Evolutionary conservation across 169 alveolate species (phyloP).

Genomic region (Eimeria zaria): DNA sequence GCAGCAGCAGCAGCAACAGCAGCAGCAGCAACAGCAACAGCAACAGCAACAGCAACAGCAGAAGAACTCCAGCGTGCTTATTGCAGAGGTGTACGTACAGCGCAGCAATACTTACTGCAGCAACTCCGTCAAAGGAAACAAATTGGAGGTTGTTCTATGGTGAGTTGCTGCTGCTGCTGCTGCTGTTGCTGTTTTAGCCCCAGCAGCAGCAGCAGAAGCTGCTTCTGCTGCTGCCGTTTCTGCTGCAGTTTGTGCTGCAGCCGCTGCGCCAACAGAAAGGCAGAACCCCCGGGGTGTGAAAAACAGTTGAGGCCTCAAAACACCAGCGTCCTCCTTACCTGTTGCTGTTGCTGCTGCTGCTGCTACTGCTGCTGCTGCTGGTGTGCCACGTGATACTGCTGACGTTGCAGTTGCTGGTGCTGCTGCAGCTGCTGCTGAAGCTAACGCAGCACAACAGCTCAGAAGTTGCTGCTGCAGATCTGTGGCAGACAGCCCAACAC

Average conservation of each 20-base stretch:
- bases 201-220: neutral
- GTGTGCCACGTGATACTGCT: neutral
- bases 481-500: neutral
- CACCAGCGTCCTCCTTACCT: neutral
- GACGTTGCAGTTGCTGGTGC: constrained; percentile 6
- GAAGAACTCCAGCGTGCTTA: neutral
- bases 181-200: constrained; percentile 16
- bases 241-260: neutral
- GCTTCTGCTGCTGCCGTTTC: constrained; percentile 4
- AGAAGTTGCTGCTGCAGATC: constrained; percentile 30
- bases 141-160: neutral
- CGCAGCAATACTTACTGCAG: constrained; percentile 34
- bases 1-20: constrained; percentile 52
- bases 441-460: neutral
- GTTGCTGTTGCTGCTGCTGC: constrained; percentile 18
- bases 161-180: neutral
- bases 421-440: neutral
- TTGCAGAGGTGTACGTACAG: neutral
- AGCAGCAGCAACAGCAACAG: constrained; percentile 13
- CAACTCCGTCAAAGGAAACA: neutral
- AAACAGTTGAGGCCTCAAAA: neutral
- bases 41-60: constrained; percentile 7
- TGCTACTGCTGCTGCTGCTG: neutral
- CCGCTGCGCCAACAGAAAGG: neutral
- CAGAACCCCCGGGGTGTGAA: constrained; percentile 2